Evolutionary conservation across 169 alveolate species (phyloP), one percentile per base, ranked within the genome.

Genomic region (Plasmodium billcollinsi): DNA sequence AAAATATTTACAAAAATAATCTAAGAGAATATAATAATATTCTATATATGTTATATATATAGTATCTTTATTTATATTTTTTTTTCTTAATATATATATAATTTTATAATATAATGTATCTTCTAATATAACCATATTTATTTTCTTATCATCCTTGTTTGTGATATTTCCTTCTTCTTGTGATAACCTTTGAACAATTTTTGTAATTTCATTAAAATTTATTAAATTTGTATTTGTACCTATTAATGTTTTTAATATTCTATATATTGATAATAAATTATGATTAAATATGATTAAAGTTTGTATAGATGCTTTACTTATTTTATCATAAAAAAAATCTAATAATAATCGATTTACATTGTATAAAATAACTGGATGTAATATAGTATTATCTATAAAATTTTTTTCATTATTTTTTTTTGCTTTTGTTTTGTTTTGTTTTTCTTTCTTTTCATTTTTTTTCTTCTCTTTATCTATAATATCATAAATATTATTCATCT

Each of bases 21-120:
- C 91, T 2, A 83, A n/a, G 12, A 83, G 21, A 7, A 83, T 83
- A 59, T 83, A 83, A 18, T 69, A 83, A 21, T 83, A 83, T 45
- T 83, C 91, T 9, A 83, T 54, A 18, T 83, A 83, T 1, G 91
- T 83, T 7, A 83, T 69, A 58, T 56, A 83, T 2, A 83, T 66
- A 7, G 6, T 56, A 9, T 49, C 45, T 18, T n/a, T 45, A 67
- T 58, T 50, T 69, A 69, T 24, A 56, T 54, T 58, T 49, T 83
- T 83, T 29, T 47, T 83, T 45, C 70, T 69, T 50, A 83, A 43
- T 24, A 62, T 54, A 11, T 83, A 49, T 11, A 24, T 20, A 14
- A 83, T 83, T 29, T 83, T 83, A 62, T 43, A 56, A 62, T 83
- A 83, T 45, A 83, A 45, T 0, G 76, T 65, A 49, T 78, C 66